phyloP scores from a whole-genome alignment of 441 rosid genomes.

The Brassica balearica region DNA sequence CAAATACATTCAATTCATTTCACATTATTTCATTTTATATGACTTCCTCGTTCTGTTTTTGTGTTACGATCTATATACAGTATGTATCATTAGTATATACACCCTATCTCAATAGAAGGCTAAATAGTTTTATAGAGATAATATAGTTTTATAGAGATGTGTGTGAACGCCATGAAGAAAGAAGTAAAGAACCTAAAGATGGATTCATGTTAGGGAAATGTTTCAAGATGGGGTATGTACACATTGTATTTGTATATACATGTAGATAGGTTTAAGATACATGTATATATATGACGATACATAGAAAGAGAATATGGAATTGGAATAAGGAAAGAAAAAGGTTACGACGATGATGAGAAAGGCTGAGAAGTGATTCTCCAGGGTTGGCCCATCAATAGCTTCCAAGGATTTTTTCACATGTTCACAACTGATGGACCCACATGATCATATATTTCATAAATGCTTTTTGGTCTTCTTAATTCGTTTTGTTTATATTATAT shows the following conservation, averaged over 20 bases:
- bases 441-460: slow-evolving; percentile 24
- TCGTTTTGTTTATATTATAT: neutral
- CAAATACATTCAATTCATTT: neutral
- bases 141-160: slow-evolving; percentile 5
- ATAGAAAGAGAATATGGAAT: slow-evolving; percentile 32
- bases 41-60: neutral
- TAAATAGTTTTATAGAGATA: too few relatives aligned
- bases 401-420: slow-evolving; percentile 50
- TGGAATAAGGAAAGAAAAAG: slow-evolving; percentile 44
- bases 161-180: slow-evolving; percentile 37
- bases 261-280: neutral
- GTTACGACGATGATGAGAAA: slow-evolving; percentile 50
- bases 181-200: slow-evolving; percentile 45
- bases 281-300: neutral
- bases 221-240: slow-evolving; percentile 34
- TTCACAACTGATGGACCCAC: slow-evolving; percentile 46
- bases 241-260: neutral
- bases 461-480: neutral
- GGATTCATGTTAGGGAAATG: slow-evolving; percentile 43
- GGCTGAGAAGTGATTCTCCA: slow-evolving; percentile 45
- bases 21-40: neutral
- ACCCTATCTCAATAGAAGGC: too few relatives aligned
- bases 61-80: too few relatives aligned
- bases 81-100: too few relatives aligned
- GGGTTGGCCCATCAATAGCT: slow-evolving; percentile 48